phyloP scores from a whole-genome alignment of 306 rosid genomes.

The Cicer pinnatifidum region DNA sequence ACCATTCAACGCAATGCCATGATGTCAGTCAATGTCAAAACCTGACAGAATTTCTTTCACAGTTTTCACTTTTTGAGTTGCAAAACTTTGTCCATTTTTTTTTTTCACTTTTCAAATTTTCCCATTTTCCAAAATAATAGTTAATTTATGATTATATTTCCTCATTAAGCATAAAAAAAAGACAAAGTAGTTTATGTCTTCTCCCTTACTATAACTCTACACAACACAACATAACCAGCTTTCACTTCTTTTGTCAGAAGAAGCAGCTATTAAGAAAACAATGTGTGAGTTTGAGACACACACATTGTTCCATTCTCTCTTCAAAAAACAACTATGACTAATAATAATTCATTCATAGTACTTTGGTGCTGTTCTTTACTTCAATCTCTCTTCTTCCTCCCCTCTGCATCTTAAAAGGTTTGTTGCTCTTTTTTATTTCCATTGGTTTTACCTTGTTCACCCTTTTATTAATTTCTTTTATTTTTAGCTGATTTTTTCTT shows the following conservation, averaged over 20 bases:
- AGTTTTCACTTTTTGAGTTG: slow-evolving; percentile 29
- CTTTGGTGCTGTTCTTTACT: slow-evolving; percentile 39
- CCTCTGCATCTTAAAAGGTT: slow-evolving; percentile 46
- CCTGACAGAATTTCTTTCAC: slow-evolving; percentile 48
- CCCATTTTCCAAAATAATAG: slow-evolving; percentile 17
- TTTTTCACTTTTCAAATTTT: not conserved
- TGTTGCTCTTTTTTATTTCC: slow-evolving; percentile 40
- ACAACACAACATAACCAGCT: slow-evolving; percentile 44
- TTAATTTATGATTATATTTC: slow-evolving; percentile 42
- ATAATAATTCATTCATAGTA: slow-evolving; percentile 39
- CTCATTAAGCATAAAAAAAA: slow-evolving; percentile 44
- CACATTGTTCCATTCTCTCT: slow-evolving; percentile 51
- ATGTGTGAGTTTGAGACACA: slow-evolving; percentile 58
- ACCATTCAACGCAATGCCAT: slow-evolving; percentile 42
- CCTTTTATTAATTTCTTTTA: not conserved
- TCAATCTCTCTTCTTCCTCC: slow-evolving; percentile 42
- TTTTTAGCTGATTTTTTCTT: not conserved
- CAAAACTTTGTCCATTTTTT: slow-evolving; percentile 1
- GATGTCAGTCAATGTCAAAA: slow-evolving; percentile 50
- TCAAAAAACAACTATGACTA: not conserved
- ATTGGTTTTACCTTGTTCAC: slow-evolving; percentile 9
- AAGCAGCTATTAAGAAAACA: slow-evolving; percentile 31
- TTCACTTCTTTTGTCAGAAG: slow-evolving; percentile 55
- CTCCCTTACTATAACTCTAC: slow-evolving; percentile 29
- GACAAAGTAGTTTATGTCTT: slow-evolving; percentile 50